Conservation (phyloP, 2,329 filamentous ascomycete genomes). For the Monosporascus sp. region DNA sequence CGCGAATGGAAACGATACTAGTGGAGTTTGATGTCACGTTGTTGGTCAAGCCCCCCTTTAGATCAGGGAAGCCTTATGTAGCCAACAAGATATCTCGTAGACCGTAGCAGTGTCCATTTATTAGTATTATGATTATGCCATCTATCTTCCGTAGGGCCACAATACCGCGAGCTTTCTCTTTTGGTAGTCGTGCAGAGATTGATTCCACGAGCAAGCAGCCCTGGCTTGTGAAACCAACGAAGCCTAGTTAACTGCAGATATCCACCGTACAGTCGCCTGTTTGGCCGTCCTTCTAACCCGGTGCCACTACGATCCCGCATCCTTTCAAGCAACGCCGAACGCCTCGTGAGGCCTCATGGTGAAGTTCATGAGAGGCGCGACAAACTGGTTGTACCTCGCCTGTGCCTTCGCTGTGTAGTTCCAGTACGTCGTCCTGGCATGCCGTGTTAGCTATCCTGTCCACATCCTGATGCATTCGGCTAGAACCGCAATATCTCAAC, state of each 20-base stretch:
- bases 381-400: conserved; percentile 22
- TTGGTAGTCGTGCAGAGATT: neutral
- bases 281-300: neutral
- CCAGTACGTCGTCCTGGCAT: conserved; percentile 22
- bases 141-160: neutral
- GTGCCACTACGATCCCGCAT: neutral
- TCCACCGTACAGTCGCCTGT: neutral
- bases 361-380: conserved; percentile 21
- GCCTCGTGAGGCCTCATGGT: conserved; percentile 24
- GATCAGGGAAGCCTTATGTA: no score
- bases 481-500: neutral
- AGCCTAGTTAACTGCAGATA: neutral
- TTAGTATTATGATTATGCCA: no score
- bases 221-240: no score
- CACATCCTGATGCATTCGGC: neutral
- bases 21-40: no score
- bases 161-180: neutral
- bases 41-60: no score
- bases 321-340: conserved; percentile 17
- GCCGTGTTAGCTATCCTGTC: conserved; percentile 7
- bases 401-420: conserved; percentile 27
- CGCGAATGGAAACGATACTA: no score
- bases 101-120: no score
- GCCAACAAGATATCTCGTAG: no score
- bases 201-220: neutral